phyloP scores from a whole-genome alignment of 2,329 filamentous ascomycete species.

The Phialemoniopsis sp. region DNA sequence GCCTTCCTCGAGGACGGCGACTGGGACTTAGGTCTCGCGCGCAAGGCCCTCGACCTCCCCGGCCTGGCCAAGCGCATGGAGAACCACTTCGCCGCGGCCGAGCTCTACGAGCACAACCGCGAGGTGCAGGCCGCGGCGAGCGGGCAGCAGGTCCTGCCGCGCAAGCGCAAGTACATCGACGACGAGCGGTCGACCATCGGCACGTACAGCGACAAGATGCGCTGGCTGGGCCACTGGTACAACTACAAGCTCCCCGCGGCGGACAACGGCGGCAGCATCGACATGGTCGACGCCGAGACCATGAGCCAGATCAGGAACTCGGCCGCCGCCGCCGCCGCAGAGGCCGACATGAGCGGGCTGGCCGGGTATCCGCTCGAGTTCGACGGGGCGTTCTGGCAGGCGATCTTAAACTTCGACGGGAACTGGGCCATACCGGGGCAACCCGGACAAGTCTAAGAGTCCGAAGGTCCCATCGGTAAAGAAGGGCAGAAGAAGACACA shows the following conservation, averaged over 20 bases:
- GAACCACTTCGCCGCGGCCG: constrained; percentile 17
- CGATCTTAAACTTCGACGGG: constrained; percentile 5
- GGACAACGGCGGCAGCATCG: not conserved
- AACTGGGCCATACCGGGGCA: not conserved
- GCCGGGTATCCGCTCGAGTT: constrained; percentile 2
- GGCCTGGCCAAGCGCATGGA: constrained; percentile 17
- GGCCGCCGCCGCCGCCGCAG: constrained; percentile 3
- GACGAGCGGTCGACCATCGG: constrained; percentile 20
- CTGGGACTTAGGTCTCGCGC: constrained; percentile 28
- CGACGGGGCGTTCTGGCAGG: constrained; percentile 8
- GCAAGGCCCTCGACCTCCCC: constrained; percentile 25
- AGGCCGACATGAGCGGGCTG: constrained; percentile 6
- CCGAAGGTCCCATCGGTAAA: too few relatives aligned
- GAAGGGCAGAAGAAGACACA: too few relatives aligned
- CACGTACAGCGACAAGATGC: constrained; percentile 26
- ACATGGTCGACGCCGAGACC: not conserved
- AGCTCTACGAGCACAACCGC: constrained; percentile 7
- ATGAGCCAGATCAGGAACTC: not conserved
- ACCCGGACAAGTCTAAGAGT: too few relatives aligned
- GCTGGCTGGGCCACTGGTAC: constrained; percentile 37
- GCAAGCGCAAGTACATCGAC: constrained; percentile 16
- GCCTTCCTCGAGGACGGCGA: constrained; percentile 27
- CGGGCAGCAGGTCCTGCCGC: constrained; percentile 14
- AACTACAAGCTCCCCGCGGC: constrained; percentile 5
- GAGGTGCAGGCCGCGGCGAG: constrained; percentile 20